phyloP scores from a whole-genome alignment of 2,329 filamentous ascomycete species.

The Trichoderma simmonsii region DNA sequence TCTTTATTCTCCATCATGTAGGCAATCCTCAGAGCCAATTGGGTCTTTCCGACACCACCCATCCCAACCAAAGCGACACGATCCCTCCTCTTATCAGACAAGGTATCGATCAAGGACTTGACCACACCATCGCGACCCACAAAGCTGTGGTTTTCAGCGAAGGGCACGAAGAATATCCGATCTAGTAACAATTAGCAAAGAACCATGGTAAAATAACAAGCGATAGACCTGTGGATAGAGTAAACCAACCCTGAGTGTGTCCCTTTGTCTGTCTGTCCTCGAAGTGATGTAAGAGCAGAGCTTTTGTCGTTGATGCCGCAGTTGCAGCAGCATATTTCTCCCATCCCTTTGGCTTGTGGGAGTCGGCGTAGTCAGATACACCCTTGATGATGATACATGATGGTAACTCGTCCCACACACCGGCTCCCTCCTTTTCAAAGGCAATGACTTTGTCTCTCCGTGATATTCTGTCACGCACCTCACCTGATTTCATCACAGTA shows the following conservation, averaged over 20 bases:
- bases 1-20: background rate
- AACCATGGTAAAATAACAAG: background rate
- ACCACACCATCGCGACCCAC: background rate
- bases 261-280: background rate
- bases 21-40: background rate
- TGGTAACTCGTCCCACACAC: background rate
- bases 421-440: background rate
- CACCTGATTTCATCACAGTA: background rate
- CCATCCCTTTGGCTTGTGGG: background rate
- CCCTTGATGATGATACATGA: background rate
- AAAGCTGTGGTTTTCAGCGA: background rate
- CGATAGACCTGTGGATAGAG: background rate
- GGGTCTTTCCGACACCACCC: background rate
- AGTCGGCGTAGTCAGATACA: background rate
- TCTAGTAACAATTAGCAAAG: background rate
- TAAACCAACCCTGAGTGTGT: background rate
- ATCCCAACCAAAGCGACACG: background rate
- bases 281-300: background rate
- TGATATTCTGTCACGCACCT: background rate
- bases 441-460: background rate
- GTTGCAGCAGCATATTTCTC: background rate
- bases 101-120: background rate
- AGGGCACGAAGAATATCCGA: background rate
- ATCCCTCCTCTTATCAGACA: background rate
- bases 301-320: background rate